Conservation (phyloP, 441 rosid genomes). For the Populus hybrid region DNA sequence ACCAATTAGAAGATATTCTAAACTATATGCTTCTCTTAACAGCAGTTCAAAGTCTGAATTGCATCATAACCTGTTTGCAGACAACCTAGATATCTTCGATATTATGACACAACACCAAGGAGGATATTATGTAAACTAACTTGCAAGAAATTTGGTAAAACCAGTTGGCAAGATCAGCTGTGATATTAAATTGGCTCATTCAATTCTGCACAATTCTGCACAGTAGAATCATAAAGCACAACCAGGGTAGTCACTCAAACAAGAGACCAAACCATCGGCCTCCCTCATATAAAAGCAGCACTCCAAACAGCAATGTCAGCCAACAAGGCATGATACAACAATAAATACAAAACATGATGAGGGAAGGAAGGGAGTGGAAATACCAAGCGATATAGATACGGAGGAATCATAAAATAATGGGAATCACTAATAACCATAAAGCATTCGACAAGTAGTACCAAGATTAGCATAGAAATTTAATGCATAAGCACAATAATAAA, state of each 20-base stretch:
- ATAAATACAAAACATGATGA: conserved; percentile 6
- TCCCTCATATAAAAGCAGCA: background rate
- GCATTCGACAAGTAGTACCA: background rate
- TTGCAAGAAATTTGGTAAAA: background rate
- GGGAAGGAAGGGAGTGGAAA: background rate
- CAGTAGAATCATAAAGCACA: background rate
- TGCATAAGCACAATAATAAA: conserved; percentile 4
- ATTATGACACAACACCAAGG: background rate
- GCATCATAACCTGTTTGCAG: background rate
- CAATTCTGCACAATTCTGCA: conserved; percentile 5
- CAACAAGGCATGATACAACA: conserved; percentile 8
- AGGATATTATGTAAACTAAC: background rate
- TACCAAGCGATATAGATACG: background rate
- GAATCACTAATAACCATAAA: background rate
- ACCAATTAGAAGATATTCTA: background rate
- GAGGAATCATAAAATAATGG: background rate
- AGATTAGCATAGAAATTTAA: conserved; percentile 2
- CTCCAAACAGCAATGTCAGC: conserved; percentile 1
- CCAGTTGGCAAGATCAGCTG: background rate
- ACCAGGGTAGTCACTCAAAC: background rate
- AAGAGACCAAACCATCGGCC: background rate
- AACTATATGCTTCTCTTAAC: background rate
- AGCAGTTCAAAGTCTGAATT: background rate
- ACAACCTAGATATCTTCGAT: background rate
- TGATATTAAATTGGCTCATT: conserved; percentile 3